These are phyloP conservation scores for Maudiozyma saulgeensis DNA, from an alignment of 805 yeast species.

Conservation along the genomic window DNA sequence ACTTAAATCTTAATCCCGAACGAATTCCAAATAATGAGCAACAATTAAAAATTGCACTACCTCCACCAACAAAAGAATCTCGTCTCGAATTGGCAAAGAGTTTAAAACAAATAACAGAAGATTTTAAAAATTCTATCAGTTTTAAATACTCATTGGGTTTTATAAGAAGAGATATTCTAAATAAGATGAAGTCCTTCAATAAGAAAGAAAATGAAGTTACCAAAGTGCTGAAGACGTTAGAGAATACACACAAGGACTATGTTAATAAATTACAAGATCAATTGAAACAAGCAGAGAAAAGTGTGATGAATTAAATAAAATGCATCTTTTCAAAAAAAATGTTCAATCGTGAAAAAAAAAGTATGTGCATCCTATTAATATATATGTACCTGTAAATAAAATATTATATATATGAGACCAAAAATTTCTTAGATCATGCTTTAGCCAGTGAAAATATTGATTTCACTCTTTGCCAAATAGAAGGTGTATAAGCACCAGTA, in stretches of 20 bases:
- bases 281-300: slow-evolving; percentile 48
- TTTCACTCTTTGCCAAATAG: slow-evolving; percentile 59
- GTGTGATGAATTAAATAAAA: slow-evolving; percentile 7
- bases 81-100: slow-evolving; percentile 46
- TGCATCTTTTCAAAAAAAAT: too few relatives aligned
- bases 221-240: slow-evolving; percentile 51
- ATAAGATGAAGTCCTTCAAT: slow-evolving; percentile 37
- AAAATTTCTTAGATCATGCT: neutral
- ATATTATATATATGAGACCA: neutral
- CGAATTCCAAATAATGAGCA: slow-evolving; percentile 64
- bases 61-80: slow-evolving; percentile 63
- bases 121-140: slow-evolving; percentile 40
- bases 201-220: slow-evolving; percentile 43
- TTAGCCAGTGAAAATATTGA: slow-evolving; percentile 47
- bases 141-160: slow-evolving; percentile 43
- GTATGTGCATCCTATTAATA: neutral
- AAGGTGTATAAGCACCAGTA: slow-evolving; percentile 70
- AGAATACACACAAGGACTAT: slow-evolving; percentile 59
- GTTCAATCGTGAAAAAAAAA: neutral
- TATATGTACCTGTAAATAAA: neutral
- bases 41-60: slow-evolving; percentile 61
- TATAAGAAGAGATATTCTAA: slow-evolving; percentile 49
- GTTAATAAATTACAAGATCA: slow-evolving; percentile 46
- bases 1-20: slow-evolving; percentile 73
- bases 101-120: slow-evolving; percentile 59